Base-by-base conservation (phyloP, 179 eudicot species). In the Silene vulgaris region DNA sequence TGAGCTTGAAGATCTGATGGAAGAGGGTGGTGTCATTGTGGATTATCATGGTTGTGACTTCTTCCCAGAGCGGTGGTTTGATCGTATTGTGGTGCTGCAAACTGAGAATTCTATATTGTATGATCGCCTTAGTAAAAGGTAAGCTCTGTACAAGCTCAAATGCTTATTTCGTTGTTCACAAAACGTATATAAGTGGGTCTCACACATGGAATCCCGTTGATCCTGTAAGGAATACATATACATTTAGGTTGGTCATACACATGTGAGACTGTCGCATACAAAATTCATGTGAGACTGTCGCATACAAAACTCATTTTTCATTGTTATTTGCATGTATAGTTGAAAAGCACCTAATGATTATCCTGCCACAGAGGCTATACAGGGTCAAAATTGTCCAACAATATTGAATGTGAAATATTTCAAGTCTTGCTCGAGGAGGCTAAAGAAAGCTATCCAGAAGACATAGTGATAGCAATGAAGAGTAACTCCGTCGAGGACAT, bases 11-110 rank as follows among this genome's bases (percentile, higher is more conserved):
- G 89, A 88, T 79, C 65, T 77, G 80, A 92, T 92, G 96, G 94
- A 85, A 83, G 86, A 75, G 68, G 96, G 96, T 17, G 97, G 96
- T 63, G 77, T 82, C 80, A 90, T 92, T 21, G 88, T 92, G 78
- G 97, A 92, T 83, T 85, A 90, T 83, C 97, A 92, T 77, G 92
- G 96, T 37, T 90, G 97, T 73, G 97, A 92, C 74, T 92, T 92
- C 80, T 92, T 92, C 78, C 97, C 97, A 0, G 94, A 92, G 80
- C 92, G 92, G 32, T 92, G 97, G 92, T 92, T 92, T 78, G 92
- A 92, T 80, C 84, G 73, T 40, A 91, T 90, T 50, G 92, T 88
- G 77, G 96, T 92, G 73, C 96, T 92, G 79, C 96, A 88, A 80
- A 87, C 96, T 26, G 91, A 88, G 26, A 92, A 91, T 80, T 71